These are phyloP conservation scores for Iris pallida DNA, from an alignment of 116 monocot species.

Conservation along the genomic window DNA sequence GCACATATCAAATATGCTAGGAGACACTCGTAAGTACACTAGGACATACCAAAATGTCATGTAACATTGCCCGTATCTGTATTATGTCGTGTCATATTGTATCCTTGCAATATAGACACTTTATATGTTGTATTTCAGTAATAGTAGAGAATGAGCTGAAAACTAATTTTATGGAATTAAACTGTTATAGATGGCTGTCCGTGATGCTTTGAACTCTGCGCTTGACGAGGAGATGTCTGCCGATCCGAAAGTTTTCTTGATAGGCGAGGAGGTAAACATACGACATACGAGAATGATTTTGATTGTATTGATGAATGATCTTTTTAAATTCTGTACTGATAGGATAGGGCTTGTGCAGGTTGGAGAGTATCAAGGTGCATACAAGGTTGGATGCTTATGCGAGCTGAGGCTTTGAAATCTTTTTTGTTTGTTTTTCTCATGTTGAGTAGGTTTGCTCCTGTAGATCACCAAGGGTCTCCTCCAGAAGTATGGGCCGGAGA, in stretches of 20 bases:
- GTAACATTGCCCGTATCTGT: too few species aligned
- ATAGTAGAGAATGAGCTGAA: too few species aligned
- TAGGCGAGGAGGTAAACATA: conserved; percentile 43
- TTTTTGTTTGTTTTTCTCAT: background rate
- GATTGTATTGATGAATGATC: background rate
- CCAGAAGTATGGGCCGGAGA: conserved; percentile 86
- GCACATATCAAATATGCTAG: too few species aligned
- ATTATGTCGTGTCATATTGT: too few species aligned
- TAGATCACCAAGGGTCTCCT: conserved; percentile 50
- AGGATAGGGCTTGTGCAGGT: conserved; percentile 39
- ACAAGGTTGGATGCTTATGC: conserved; percentile 33
- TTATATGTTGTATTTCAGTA: too few species aligned
- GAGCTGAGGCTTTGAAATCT: background rate
- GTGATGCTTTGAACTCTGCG: conserved; percentile 50
- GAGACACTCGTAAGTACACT: too few species aligned
- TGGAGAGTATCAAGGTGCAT: conserved; percentile 60
- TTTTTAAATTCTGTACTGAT: conserved; percentile 3
- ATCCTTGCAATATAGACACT: too few species aligned
- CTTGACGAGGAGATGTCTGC: conserved; percentile 60
- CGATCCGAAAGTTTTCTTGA: conserved; percentile 53
- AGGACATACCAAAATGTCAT: too few species aligned
- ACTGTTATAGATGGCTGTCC: conserved; percentile 33
- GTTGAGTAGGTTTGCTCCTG: conserved; percentile 6
- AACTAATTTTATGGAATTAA: background rate
- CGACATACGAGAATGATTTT: background rate